Percentiles rank a stretch among this genome's conserved stretches.
Evolutionary conservation across 768 basidiomycete species (phyloP).

Genomic region (Dendrothele bispora): DNA sequence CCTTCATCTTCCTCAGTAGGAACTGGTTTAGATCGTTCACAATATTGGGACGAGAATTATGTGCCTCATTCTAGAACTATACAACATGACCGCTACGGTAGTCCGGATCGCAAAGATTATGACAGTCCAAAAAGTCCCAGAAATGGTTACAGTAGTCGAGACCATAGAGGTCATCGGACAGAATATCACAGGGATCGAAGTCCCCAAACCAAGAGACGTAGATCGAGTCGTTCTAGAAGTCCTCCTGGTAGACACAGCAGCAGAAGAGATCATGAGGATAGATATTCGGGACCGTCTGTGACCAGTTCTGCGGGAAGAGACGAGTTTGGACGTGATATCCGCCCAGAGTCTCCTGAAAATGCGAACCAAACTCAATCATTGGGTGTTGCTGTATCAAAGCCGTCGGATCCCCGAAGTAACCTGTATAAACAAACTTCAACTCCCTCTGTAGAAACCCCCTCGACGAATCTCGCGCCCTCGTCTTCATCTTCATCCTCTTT

Average conservation of each 20-base stretch:
- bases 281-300: constrained; percentile 53
- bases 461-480: constrained; percentile 41
- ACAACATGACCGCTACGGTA: constrained; percentile 47
- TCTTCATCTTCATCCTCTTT: constrained; percentile 35
- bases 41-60: constrained; percentile 45
- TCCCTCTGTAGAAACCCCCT: constrained; percentile 42
- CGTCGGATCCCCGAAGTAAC: constrained; percentile 23
- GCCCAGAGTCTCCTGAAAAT: constrained; percentile 48
- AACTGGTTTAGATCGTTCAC: constrained; percentile 22
- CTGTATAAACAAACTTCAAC: constrained; percentile 42
- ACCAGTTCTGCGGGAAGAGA: constrained; percentile 55
- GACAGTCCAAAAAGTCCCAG: constrained; percentile 58
- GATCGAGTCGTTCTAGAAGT: constrained; percentile 74
- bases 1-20: constrained; percentile 31
- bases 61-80: constrained; percentile 35
- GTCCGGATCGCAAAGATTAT: constrained; percentile 48
- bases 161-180: constrained; percentile 44
- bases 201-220: constrained; percentile 47
- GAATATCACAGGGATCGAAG: constrained; percentile 33
- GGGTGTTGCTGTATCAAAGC: too few species aligned
- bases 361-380: too few species aligned
- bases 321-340: constrained; percentile 85
- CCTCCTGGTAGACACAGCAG: constrained; percentile 58
- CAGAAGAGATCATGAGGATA: constrained; percentile 42
- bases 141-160: constrained; percentile 60